Percentiles rank a stretch among this genome's conserved stretches.
Evolutionary conservation across 257 asterid species (phyloP).

Genomic region (Parsonsia alboflavescens): DNA sequence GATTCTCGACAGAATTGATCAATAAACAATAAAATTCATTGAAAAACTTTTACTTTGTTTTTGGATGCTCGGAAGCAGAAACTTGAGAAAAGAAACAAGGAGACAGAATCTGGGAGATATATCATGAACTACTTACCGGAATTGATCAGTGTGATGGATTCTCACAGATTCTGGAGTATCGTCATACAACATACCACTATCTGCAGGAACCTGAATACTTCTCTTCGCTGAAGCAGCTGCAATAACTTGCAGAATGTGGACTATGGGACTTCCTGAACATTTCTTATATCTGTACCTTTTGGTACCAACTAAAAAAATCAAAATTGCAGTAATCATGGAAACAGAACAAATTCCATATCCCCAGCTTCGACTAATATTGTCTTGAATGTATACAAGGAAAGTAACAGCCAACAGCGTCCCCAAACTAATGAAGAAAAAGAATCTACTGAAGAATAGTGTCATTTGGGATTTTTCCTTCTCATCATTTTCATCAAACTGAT

Average conservation of each 20-base stretch:
- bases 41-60: neutral
- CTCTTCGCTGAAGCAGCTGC: constrained; percentile 37
- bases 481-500: constrained; percentile 37
- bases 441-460: constrained; percentile 36
- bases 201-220: constrained; percentile 21
- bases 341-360: constrained; percentile 43
- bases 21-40: neutral
- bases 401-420: constrained; percentile 46
- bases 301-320: constrained; percentile 31
- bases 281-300: constrained; percentile 35
- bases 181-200: constrained; percentile 22
- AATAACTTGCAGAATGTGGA: constrained; percentile 31
- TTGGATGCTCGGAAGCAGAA: neutral
- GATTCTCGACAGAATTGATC: neutral
- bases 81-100: neutral
- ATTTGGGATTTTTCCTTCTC: constrained; percentile 30
- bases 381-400: constrained; percentile 40
- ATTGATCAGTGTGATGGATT: constrained; percentile 28
- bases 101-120: neutral
- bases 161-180: constrained; percentile 22
- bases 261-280: constrained; percentile 29
- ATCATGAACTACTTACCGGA: constrained; percentile 16
- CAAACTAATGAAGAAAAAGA: constrained; percentile 38
- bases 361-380: constrained; percentile 30
- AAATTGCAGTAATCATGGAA: constrained; percentile 31